Conservation (phyloP, 108 stramenopile genomes). For the Skeletonema marinoi region DNA sequence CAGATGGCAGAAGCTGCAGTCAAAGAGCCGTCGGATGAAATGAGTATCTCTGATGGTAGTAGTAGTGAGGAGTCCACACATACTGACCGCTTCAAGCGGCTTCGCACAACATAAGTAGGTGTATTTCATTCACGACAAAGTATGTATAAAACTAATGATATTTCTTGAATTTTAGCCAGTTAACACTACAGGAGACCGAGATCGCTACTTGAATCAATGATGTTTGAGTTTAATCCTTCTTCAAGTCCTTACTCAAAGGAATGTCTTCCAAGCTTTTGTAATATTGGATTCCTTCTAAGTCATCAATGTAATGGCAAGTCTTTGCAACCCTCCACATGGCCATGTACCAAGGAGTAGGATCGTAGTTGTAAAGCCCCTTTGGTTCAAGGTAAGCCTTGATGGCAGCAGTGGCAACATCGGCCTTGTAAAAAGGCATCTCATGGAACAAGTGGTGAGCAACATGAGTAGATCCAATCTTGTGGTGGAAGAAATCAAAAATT, state of each 20-base stretch:
- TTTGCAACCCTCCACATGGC: slow-evolving; percentile 90
- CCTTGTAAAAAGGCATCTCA: slow-evolving; percentile 99
- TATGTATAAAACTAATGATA: background rate
- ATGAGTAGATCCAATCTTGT: slow-evolving; percentile 96
- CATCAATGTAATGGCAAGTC: slow-evolving; percentile 92
- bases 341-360: slow-evolving; percentile 84
- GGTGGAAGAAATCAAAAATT: slow-evolving; percentile 97
- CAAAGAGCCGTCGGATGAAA: slow-evolving; percentile 1
- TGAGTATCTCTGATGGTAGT: slow-evolving; percentile 27
- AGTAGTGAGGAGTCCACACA: background rate
- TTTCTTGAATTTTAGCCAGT: background rate
- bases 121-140: too few species aligned
- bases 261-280: slow-evolving; percentile 86
- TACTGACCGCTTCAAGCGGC: too few species aligned
- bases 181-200: background rate
- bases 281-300: slow-evolving; percentile 82
- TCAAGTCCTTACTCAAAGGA: slow-evolving; percentile 65
- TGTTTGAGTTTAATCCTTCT: slow-evolving; percentile 23
- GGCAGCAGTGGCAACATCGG: slow-evolving; percentile 90
- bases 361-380: slow-evolving; percentile 93
- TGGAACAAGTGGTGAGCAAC: slow-evolving; percentile 98
- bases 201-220: background rate
- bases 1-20: background rate
- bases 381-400: slow-evolving; percentile 88
- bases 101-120: too few species aligned